These are phyloP conservation scores for Chiua virens DNA, from an alignment of 768 basidiomycete species.

Conservation along the genomic window DNA sequence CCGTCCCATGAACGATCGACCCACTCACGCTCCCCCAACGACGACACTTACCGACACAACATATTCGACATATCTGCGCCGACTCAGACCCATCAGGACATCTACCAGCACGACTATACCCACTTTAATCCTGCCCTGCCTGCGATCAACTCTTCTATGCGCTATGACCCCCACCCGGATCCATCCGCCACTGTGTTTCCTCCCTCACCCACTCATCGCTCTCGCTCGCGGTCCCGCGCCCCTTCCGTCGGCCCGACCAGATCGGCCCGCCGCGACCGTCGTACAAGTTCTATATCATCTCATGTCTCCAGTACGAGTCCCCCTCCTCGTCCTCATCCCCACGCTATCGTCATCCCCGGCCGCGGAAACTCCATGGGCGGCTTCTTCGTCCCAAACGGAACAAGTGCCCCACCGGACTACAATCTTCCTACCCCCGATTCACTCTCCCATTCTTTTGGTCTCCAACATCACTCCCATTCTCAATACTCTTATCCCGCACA, in stretches of 20 bases:
- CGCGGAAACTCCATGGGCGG: constrained; percentile 31
- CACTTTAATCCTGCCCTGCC: constrained; percentile 53
- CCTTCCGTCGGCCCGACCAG: constrained; percentile 52
- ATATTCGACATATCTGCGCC: constrained; percentile 65
- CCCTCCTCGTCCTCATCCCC: constrained; percentile 49
- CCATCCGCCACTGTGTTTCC: constrained; percentile 16
- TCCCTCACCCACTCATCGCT: constrained; percentile 38
- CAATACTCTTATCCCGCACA: constrained; percentile 28
- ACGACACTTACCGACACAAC: constrained; percentile 50
- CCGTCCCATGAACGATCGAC: constrained; percentile 44
- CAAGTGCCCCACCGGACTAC: constrained; percentile 35
- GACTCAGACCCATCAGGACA: constrained; percentile 29
- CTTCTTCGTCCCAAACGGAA: constrained; percentile 31
- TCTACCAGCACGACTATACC: constrained; percentile 32
- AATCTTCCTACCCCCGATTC: constrained; percentile 46
- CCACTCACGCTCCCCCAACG: constrained; percentile 40
- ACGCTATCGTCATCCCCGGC: constrained; percentile 71
- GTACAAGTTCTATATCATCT: constrained; percentile 61
- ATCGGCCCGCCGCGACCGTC: constrained; percentile 47
- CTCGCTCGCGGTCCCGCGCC: constrained; percentile 42
- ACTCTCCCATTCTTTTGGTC: constrained; percentile 28
- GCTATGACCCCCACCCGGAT: constrained; percentile 48
- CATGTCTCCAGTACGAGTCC: constrained; percentile 52
- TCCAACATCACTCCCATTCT: constrained; percentile 32
- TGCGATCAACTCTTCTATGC: constrained; percentile 51